These are phyloP conservation scores for Anacardium occidentale DNA, from an alignment of 345 rosid species.

Conservation along the genomic window DNA sequence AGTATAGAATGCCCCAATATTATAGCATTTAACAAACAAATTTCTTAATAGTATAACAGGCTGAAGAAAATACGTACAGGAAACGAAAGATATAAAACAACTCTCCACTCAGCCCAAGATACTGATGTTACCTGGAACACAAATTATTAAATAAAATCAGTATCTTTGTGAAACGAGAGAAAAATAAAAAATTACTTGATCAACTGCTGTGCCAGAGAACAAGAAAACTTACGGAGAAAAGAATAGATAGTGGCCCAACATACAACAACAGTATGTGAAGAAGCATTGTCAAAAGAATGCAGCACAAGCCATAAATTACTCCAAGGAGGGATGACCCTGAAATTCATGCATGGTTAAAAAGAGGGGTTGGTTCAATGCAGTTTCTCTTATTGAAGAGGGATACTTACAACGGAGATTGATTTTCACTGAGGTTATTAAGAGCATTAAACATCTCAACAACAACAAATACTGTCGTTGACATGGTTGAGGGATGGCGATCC, in stretches of 20 bases:
- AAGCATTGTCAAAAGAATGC: conserved; percentile 87
- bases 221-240: conserved; percentile 82
- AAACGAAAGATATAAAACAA: conserved; percentile 89
- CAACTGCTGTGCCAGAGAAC: conserved; percentile 13
- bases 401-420: conserved; percentile 93
- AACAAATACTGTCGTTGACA: conserved; percentile 97
- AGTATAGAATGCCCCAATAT: not conserved
- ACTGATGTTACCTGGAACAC: conserved; percentile 77
- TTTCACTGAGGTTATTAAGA: conserved; percentile 97
- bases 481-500: conserved; percentile 93
- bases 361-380: not conserved
- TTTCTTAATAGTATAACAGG: not conserved
- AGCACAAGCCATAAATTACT: conserved; percentile 97
- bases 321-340: conserved; percentile 93
- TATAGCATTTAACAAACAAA: not conserved
- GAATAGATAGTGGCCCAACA: conserved; percentile 78
- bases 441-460: conserved; percentile 99
- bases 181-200: conserved; percentile 3
- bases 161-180: conserved; percentile 9
- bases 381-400: not conserved
- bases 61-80: conserved; percentile 55
- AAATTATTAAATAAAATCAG: conserved; percentile 24
- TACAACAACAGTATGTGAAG: conserved; percentile 82
- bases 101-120: conserved; percentile 92
- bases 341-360: conserved; percentile 25